Base-by-base conservation (phyloP, 345 rosid species). In the Murraya paniculata region DNA sequence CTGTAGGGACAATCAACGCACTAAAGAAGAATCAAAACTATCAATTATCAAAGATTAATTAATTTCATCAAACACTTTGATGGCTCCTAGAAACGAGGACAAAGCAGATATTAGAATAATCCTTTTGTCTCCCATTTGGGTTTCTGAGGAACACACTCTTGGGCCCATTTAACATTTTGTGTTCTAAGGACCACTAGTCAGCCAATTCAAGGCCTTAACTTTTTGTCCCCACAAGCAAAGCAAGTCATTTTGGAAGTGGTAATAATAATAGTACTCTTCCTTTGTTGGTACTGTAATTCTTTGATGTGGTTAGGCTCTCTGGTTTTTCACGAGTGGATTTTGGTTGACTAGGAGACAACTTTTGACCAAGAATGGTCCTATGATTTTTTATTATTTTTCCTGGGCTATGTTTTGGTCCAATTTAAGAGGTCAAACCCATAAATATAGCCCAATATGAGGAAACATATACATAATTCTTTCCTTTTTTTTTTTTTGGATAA, bases 101-200 rank as follows among this genome's bases (percentile, higher is more conserved):
- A 83, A 74, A 82, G 75, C 31, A n/a, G 64, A 53, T 19, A 78
- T 82, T 64, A 33, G 58, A 79, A 70, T 55, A 75, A 7, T 73
- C 28, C 30, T 73, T 33, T 72, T 85, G 92, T 86, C 90, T 66
- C 86, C 91, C 84, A 78, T 77, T 77, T 82, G 78, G 86, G 87
- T 77, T 83, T 69, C 57, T 30, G 30, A 45, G 60, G 68, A 50
- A 55, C 45, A 75, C 68, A 48, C 76, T 45, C 28, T 36, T 64
- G 85, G 91, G 75, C 72, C 89, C 92, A 72, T 66, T 14, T 38
- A 50, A 65, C 36, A 79, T 74, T 77, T 72, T 31, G 67, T 85
- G 90, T 79, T 78, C 31, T 28, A 10, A 66, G 85, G 89, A 79
- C 87, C 87, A 79, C 78, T 36, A 48, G 70, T 78, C 79, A 74